A percentile compares a stretch with the other conserved stretches of the same genome.
Evolutionary conservation across 371 early-diverging fungal species (phyloP).

Genomic region (Apophysomyces trapeziformis): DNA sequence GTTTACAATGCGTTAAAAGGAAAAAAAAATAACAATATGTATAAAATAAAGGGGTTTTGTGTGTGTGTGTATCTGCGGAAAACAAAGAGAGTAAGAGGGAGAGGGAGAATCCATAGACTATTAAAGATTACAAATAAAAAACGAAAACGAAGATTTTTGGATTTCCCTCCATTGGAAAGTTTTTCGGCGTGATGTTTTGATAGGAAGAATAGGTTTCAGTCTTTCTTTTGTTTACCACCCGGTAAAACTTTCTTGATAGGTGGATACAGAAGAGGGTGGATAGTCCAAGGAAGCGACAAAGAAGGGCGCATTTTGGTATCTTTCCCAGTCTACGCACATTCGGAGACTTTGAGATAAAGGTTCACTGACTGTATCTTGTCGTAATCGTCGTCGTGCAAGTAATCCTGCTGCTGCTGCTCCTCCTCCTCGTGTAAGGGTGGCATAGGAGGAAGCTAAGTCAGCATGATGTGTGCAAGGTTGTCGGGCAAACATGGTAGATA

Average conservation of each 20-base stretch:
- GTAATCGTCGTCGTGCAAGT: slow-evolving; percentile 12
- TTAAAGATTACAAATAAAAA: slow-evolving; percentile 10
- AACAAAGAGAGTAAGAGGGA: slow-evolving; percentile 6
- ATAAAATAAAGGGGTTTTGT: no score
- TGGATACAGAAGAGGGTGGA: slow-evolving; percentile 18
- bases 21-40: no score
- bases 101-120: neutral
- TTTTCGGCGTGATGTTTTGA: neutral
- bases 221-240: slow-evolving; percentile 4
- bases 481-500: slow-evolving; percentile 12
- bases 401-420: no score
- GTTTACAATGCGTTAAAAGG: no score
- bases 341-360: slow-evolving; percentile 22
- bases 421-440: neutral
- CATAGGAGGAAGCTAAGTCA: neutral
- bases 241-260: slow-evolving; percentile 16
- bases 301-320: slow-evolving; percentile 19
- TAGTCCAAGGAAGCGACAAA: slow-evolving; percentile 19
- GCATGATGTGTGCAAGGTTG: neutral
- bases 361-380: neutral
- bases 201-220: no score
- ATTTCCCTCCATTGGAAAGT: neutral
- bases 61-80: no score
- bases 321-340: slow-evolving; percentile 30
- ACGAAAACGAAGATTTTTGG: neutral